Base-by-base conservation (phyloP, 2,329 filamentous ascomycete genomes). In the Microdochium paspali region DNA sequence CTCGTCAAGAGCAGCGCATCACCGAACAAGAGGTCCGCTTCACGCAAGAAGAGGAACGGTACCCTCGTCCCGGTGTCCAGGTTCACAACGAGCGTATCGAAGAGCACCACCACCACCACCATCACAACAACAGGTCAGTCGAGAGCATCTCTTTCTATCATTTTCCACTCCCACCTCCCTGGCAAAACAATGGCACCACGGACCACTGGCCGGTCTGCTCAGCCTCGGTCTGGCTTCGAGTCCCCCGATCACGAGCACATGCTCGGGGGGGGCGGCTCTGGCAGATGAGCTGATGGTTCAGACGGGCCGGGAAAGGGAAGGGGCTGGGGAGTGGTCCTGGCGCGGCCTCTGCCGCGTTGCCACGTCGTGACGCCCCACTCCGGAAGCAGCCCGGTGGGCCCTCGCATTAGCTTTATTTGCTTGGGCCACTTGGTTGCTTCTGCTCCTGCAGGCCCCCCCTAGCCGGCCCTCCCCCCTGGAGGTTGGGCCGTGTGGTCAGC, bases 11-110 rank as follows among this genome's bases (percentile, higher is more conserved):
- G 70, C 71, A 80, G 60, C 79, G 74, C 68, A 77, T 77, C 73
- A 80, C 76, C 73, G 83, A 89, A 76, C 87, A 94, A 81, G 87
- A 95, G 77, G 80, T 94, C 74, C 78, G 71, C 63, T 85, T 86
- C 70, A 82, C 87, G 73, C 81, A 78, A 73, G 82, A 87, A 74
- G 82, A 87, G 74, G 82, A 90, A 70, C 79, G 73, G 69, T 74
- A 82, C 74, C 82, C 77, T 76, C 84, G 82, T 79, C 80, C 84
- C 75, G 79, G 77, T 68, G 74, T 73, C 72, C 73, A 73, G 54
- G 59, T 62, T 63, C 70, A 74, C 56, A 71, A 68, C 64, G 68
- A 71, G 64, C 68, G 66, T 46, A 40, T 47, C 55, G 72, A 80
- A 62, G 72, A 80, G 55, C 67, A 66, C n/a, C n/a, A n/a, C n/a